These are phyloP conservation scores for Kwoniella botswanensis DNA, from an alignment of 768 basidiomycete species.

Conservation along the genomic window DNA sequence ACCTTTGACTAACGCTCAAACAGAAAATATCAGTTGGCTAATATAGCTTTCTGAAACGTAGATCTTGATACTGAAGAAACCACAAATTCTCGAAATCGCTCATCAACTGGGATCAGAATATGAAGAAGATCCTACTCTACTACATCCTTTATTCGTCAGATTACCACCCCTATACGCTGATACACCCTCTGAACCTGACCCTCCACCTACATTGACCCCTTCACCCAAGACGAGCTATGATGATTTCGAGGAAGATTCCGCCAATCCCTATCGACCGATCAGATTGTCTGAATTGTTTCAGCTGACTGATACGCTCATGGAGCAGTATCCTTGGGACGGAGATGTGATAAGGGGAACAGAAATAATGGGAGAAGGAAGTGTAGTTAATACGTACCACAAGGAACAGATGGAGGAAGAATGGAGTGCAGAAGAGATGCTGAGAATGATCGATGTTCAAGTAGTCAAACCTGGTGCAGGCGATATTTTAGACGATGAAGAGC, in stretches of 20 bases:
- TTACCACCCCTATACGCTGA: constrained; percentile 55
- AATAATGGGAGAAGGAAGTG: constrained; percentile 52
- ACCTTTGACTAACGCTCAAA: too few relatives aligned
- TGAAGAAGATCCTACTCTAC: constrained; percentile 58
- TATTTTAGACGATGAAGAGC: constrained; percentile 35
- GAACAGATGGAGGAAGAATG: constrained; percentile 24
- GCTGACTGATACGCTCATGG: constrained; percentile 46
- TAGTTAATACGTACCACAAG: constrained; percentile 47
- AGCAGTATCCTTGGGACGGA: constrained; percentile 49
- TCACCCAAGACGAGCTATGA: background rate
- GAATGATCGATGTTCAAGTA: constrained; percentile 34
- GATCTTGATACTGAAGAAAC: constrained; percentile 76
- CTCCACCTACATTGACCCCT: background rate
- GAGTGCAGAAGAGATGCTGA: constrained; percentile 23
- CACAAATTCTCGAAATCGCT: constrained; percentile 68
- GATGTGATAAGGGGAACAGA: constrained; percentile 45
- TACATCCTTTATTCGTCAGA: constrained; percentile 58
- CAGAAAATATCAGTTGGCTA: too few relatives aligned
- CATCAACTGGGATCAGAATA: constrained; percentile 47
- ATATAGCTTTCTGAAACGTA: constrained; percentile 49
- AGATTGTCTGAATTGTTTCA: constrained; percentile 52
- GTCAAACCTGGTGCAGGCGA: constrained; percentile 31
- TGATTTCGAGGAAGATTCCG: constrained; percentile 24
- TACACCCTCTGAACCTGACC: constrained; percentile 26
- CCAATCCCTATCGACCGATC: constrained; percentile 51